phyloP scores from a whole-genome alignment of 2,329 filamentous ascomycete genomes.

The Sarocladium brachiariae region DNA sequence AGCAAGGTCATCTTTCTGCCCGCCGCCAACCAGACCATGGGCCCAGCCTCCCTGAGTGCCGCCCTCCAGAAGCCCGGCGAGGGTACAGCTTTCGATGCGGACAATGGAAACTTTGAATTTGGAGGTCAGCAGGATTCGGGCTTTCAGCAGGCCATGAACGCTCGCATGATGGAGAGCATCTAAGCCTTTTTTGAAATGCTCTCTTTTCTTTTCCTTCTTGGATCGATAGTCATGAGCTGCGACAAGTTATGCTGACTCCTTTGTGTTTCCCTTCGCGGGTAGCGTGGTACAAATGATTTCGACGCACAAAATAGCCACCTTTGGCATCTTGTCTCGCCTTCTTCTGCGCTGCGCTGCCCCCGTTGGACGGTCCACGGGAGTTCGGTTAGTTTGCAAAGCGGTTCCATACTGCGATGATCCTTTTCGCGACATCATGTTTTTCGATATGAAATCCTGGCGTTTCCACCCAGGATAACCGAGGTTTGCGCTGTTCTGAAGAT shows the following conservation, averaged over 20 bases:
- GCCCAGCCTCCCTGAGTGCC: conserved; percentile 19
- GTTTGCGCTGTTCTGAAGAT: too few relatives aligned
- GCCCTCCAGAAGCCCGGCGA: conserved; percentile 29
- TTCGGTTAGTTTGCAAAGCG: not conserved
- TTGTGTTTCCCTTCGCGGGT: conserved; percentile 6
- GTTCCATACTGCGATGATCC: not conserved
- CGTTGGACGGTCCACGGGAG: not conserved
- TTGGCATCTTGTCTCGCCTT: conserved; percentile 8
- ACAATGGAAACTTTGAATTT: conserved; percentile 35
- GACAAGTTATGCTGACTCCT: conserved; percentile 1
- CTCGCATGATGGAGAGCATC: conserved; percentile 79
- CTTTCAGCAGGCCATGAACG: conserved; percentile 76
- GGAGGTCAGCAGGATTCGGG: conserved; percentile 47
- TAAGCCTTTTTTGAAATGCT: conserved; percentile 33
- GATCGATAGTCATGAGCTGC: not conserved
- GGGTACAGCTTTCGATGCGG: conserved; percentile 42
- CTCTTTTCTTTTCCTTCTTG: not conserved
- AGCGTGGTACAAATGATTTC: conserved; percentile 8
- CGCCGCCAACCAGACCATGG: conserved; percentile 50
- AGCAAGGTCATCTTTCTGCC: conserved; percentile 83
- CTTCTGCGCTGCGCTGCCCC: not conserved
- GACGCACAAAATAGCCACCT: not conserved
- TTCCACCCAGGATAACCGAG: not conserved
- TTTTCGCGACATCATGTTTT: not conserved
- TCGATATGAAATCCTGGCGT: not conserved